phyloP scores from a whole-genome alignment of 805 yeast genomes.

The Yarrowia sp. region DNA sequence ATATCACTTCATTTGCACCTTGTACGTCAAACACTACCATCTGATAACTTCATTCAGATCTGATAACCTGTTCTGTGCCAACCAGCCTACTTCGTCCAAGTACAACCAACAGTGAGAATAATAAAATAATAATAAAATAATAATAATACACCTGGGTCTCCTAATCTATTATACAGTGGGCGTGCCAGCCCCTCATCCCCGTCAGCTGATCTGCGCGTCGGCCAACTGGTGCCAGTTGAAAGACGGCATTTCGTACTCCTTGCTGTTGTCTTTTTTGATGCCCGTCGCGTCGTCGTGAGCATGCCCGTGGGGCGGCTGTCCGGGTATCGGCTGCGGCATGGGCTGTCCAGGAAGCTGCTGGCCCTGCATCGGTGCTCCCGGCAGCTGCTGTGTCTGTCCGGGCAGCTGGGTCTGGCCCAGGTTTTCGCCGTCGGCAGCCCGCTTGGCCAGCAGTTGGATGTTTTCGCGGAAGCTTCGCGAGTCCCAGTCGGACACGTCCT shows the following conservation, averaged over 20 bases:
- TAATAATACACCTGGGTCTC: slow-evolving; percentile 4
- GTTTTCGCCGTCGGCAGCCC: slow-evolving; percentile 14
- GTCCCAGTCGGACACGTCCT: slow-evolving; percentile 50
- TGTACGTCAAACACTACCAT: no score
- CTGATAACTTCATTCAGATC: no score
- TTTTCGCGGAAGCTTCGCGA: slow-evolving; percentile 28
- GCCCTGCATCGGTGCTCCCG: not conserved
- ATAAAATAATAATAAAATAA: not conserved
- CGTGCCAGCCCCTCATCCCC: not conserved
- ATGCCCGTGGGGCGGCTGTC: not conserved
- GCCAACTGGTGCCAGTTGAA: slow-evolving; percentile 26
- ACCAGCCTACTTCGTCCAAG: no score
- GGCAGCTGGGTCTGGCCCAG: slow-evolving; percentile 5
- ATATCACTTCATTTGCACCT: no score
- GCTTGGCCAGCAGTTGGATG: slow-evolving; percentile 17
- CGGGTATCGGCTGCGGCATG: not conserved
- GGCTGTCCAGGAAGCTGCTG: not conserved
- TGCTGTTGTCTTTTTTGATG: slow-evolving; percentile 21
- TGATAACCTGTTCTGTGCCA: no score
- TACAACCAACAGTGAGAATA: not conserved
- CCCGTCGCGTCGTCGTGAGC: not conserved
- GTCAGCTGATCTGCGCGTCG: slow-evolving; percentile 11
- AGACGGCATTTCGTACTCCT: slow-evolving; percentile 24
- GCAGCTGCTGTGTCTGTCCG: not conserved
- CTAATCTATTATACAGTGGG: slow-evolving; percentile 1